Base-by-base conservation (phyloP, 2,329 filamentous ascomycete genomes). In the Aureobasidium uvarum region DNA sequence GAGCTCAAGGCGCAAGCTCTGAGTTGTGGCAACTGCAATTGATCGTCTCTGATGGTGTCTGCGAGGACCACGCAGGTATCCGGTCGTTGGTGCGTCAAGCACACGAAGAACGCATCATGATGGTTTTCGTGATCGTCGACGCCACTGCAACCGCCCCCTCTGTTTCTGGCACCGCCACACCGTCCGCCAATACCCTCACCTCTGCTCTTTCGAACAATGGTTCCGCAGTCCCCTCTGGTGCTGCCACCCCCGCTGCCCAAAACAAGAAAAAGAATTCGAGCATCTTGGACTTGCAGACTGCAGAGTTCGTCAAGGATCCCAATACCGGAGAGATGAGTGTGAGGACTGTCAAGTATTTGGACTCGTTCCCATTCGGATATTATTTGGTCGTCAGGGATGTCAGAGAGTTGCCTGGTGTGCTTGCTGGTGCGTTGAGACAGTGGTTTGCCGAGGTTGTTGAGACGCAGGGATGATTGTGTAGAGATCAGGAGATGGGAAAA, bases 91-190 rank as follows among this genome's bases (percentile, higher is more conserved):
- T 99, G 13, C 84, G 95, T 11, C 89, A 94, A 77, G 94, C 95
- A 0, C 87, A 92, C 73, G 93, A 97, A 76, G 91, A 97, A 78
- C 84, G 92, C 18, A 96, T 99, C 74, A 97, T 99, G 91, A 88
- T 98, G 68, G 94, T 99, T 6, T 99, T 99, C 76, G 91, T 99
- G 71, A 90, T 99, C 72, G 92, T 99, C 74, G 95, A 99, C 80
- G 82, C 86, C 6, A 64, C 46, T 5, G 51, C 36, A 13, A 23
- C 25, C 5, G 20, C 63, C 2, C 28, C 63, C 33, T 48, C 55
- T 5, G n/a, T 50, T 33, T 62, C 58, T n/a, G 45, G 62, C 25
- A 31, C 52, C 14, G 62, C 45, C 14, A 50, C 51, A 52, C 65
- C 60, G 2, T n/a, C 60, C 31, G 6, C 20, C 59, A 28, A 76